phyloP scores from a whole-genome alignment of 345 rosid genomes.

The Eucalyptus viminalis region DNA sequence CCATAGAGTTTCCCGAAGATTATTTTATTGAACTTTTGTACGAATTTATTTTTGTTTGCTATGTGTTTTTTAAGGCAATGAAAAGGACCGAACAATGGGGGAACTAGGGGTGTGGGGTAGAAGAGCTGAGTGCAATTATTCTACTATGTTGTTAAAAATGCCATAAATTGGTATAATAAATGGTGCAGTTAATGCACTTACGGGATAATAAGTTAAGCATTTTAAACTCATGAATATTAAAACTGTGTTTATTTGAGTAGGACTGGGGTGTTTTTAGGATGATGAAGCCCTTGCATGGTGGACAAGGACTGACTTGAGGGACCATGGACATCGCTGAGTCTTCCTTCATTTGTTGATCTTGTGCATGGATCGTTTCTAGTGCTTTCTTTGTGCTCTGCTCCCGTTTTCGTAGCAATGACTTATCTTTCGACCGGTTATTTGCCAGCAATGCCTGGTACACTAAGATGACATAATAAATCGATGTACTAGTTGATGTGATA shows the following conservation, averaged over 20 bases:
- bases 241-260: neutral
- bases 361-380: neutral
- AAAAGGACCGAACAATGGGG: neutral
- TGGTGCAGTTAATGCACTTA: neutral
- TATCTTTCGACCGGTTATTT: neutral
- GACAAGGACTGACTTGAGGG: neutral
- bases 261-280: neutral
- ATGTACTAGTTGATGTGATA: neutral
- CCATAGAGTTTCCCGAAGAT: neutral
- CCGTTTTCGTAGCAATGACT: neutral
- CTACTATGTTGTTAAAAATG: accelerated
- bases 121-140: neutral
- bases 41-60: neutral
- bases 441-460: neutral
- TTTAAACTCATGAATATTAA: neutral
- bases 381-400: neutral
- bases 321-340: neutral
- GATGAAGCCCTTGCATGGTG: neutral
- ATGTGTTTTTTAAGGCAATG: neutral
- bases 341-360: neutral
- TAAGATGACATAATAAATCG: neutral
- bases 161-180: neutral
- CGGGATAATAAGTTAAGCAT: neutral
- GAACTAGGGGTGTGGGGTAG: neutral
- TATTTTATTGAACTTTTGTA: neutral